These are phyloP conservation scores for Elaeis oleifera DNA, from an alignment of 202 grass and related monocot genomes.

Conservation along the genomic window DNA sequence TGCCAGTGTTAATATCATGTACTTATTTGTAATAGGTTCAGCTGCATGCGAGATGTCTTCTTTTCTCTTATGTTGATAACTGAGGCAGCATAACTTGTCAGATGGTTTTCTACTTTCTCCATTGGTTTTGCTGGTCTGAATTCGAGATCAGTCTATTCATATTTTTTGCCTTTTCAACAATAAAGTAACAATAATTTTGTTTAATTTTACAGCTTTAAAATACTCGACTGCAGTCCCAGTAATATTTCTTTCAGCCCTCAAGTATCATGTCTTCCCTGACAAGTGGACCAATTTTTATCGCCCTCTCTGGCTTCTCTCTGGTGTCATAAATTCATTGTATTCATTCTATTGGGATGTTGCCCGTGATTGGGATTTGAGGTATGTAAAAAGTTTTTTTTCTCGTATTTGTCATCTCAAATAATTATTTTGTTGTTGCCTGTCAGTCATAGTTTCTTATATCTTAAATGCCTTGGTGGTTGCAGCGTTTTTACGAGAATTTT, in stretches of 20 bases:
- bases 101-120: too few relatives aligned
- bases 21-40: too few relatives aligned
- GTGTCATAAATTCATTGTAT: slow-evolving; percentile 79
- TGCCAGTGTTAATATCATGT: too few relatives aligned
- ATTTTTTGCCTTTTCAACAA: too few relatives aligned
- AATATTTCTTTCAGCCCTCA: slow-evolving; percentile 89
- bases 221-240: slow-evolving; percentile 90
- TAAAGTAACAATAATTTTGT: too few relatives aligned
- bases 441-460: slow-evolving; percentile 15
- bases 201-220: slow-evolving; percentile 55
- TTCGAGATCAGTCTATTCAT: too few relatives aligned
- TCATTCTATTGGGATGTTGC: slow-evolving; percentile 97
- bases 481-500: slow-evolving; percentile 88
- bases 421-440: background rate
- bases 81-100: too few relatives aligned
- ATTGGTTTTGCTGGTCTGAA: too few relatives aligned
- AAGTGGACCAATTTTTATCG: slow-evolving; percentile 72
- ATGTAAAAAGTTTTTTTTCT: background rate
- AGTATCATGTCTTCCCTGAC: slow-evolving; percentile 78
- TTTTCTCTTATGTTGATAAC: too few relatives aligned
- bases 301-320: slow-evolving; percentile 83
- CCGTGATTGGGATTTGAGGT: slow-evolving; percentile 96
- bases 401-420: slow-evolving; percentile 6
- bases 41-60: too few relatives aligned
- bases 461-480: slow-evolving; percentile 3